phyloP scores from a whole-genome alignment of 331 rosid genomes.

The Pyracantha coccinea region DNA sequence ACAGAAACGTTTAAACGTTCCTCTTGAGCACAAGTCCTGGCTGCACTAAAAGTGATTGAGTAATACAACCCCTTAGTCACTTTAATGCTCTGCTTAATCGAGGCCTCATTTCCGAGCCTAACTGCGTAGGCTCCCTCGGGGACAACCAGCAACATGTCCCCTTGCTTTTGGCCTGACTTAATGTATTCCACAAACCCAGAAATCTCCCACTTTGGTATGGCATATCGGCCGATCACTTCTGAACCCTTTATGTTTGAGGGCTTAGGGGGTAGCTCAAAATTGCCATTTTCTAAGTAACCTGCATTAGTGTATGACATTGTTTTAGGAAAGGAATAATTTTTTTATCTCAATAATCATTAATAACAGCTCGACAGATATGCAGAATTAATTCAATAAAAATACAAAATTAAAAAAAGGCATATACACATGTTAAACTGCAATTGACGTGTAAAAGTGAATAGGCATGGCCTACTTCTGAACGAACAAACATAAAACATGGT shows the following conservation, averaged over 20 bases:
- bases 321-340: background rate
- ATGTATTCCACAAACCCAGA: slow-evolving; percentile 92
- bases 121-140: slow-evolving; percentile 93
- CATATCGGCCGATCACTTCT: slow-evolving; percentile 41
- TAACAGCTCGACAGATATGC: too few relatives aligned
- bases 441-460: background rate
- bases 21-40: slow-evolving; percentile 93
- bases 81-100: slow-evolving; percentile 53
- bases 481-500: background rate
- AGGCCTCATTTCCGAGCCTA: slow-evolving; percentile 86
- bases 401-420: background rate
- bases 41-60: slow-evolving; percentile 79
- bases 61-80: slow-evolving; percentile 67
- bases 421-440: background rate
- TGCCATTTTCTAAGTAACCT: slow-evolving; percentile 76
- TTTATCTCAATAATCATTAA: background rate
- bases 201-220: slow-evolving; percentile 83
- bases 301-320: background rate
- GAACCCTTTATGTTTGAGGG: slow-evolving; percentile 58
- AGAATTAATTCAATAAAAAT: too few relatives aligned
- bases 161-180: slow-evolving; percentile 91
- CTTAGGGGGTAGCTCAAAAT: slow-evolving; percentile 73
- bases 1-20: slow-evolving; percentile 69
- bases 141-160: slow-evolving; percentile 93
- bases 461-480: background rate